Percentiles rank a stretch among this genome's conserved stretches.
phyloP scores from a whole-genome alignment of 371 early-diverging fungal species.

The Syncephalastrum monosporum region DNA sequence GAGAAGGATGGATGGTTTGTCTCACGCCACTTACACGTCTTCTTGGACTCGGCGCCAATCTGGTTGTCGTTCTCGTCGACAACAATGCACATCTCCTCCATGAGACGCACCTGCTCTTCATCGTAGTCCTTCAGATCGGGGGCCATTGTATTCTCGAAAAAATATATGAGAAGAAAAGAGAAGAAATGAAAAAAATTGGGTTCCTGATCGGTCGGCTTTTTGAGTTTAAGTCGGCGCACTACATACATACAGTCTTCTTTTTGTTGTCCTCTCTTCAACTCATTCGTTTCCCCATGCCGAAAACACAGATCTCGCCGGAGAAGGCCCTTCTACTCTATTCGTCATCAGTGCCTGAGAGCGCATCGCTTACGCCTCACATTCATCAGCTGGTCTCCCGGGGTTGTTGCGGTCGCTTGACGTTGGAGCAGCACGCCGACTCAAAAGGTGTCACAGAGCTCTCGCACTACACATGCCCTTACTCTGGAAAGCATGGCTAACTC shows the following conservation, averaged over 20 bases:
- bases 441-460: too few relatives aligned
- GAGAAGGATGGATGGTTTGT: background rate
- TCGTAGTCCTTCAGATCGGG: constrained; percentile 71
- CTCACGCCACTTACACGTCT: constrained; percentile 71
- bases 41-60: constrained; percentile 87
- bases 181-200: too few relatives aligned
- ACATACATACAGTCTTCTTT: too few relatives aligned
- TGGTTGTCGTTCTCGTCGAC: constrained; percentile 83
- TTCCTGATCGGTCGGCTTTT: too few relatives aligned
- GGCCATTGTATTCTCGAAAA: constrained; percentile 30
- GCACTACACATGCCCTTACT: too few relatives aligned
- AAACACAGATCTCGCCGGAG: background rate
- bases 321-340: background rate
- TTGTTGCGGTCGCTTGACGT: background rate
- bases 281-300: too few relatives aligned
- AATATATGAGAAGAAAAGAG: too few relatives aligned
- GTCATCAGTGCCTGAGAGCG: background rate
- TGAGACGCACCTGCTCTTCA: constrained; percentile 89
- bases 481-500: too few relatives aligned
- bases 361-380: background rate
- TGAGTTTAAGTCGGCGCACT: too few relatives aligned
- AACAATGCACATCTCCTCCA: constrained; percentile 96
- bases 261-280: too few relatives aligned
- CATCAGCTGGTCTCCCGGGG: background rate
- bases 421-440: background rate